Conservation (phyloP, 306 rosid species). For the Cajanus cajan region DNA sequence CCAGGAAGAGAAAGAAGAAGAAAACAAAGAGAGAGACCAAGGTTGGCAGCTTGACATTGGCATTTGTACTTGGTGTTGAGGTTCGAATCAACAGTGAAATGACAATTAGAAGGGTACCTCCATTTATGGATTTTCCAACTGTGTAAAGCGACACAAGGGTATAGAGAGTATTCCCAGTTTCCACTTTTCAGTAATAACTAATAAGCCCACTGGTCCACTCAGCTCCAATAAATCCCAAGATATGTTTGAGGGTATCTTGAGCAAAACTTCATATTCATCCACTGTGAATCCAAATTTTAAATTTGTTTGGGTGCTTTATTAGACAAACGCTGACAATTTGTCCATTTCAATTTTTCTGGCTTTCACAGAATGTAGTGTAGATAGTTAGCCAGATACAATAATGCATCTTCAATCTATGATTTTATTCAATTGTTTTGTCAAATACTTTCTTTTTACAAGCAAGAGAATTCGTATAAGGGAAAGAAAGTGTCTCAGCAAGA, state of each 20-base stretch:
- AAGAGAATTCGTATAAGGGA: not conserved
- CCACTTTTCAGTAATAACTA: slow-evolving; percentile 24
- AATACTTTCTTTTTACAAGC: not conserved
- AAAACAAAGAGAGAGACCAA: slow-evolving; percentile 28
- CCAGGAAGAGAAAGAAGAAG: not conserved
- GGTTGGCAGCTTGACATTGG: slow-evolving; percentile 31
- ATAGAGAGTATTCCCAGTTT: slow-evolving; percentile 13
- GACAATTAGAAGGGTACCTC: slow-evolving; percentile 33
- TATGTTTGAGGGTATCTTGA: not conserved
- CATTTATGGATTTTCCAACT: slow-evolving; percentile 30
- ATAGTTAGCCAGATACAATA: not conserved
- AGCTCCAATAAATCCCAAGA: not conserved
- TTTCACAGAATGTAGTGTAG: not conserved
- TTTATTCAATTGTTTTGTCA: not conserved
- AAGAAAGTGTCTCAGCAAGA: not conserved
- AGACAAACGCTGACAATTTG: slow-evolving; percentile 20
- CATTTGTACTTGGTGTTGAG: slow-evolving; percentile 32
- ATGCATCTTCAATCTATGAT: slow-evolving; percentile 13
- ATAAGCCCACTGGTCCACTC: slow-evolving; percentile 15
- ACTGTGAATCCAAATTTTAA: slow-evolving; percentile 4
- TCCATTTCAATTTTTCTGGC: not conserved
- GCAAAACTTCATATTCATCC: slow-evolving; percentile 13
- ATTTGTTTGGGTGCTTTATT: not conserved
- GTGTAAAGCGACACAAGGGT: slow-evolving; percentile 29
- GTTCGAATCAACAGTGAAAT: slow-evolving; percentile 20